Evolutionary conservation across 805 yeast species (phyloP), one percentile per base, ranked within the genome.

Genomic region (Barnettozyma salicaria): DNA sequence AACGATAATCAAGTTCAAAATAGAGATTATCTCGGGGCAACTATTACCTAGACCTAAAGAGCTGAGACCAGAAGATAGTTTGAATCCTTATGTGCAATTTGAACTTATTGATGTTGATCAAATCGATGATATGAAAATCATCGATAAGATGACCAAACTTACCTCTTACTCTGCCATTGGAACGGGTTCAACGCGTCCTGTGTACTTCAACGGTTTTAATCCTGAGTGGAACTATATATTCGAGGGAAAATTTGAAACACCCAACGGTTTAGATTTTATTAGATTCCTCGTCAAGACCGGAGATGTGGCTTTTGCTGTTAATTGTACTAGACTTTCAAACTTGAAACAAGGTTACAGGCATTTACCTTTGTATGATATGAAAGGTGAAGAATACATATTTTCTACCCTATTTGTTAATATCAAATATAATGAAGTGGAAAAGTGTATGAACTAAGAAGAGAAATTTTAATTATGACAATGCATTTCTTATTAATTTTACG

Each of bases 281-380:
- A 62, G 75, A 38, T 66, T 84, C 36, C 49, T 67, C 3, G 68
- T 79, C 4, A 70, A 71, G 43, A 60, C 75, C 3, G 63, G 61
- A 2, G 59, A 71, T 6, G 40, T 32, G 3, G 47, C 60, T 6
- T 61, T 77, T 47, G 96, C 96, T 1, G 65, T 71, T 7, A 65
- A 72, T 40, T 78, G 84, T 17, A 63, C 73, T 13, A 77, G 80
- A 39, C 53, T 90, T 26, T 64, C 67, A n/a, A 70, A 77, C 43
- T 53, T 92, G 45, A 78, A 76, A 32, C 67, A 70, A 35, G 98
- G 98, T 0, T 92, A 80, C 58, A 68, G 97, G 33, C 92, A 87
- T 53, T 58, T 88, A 12, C 87, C 89, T 0, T 59, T 92, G 11
- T 76, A 73, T 52, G 96, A 86, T 56, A 49, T 68, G 19, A 76